phyloP scores from a whole-genome alignment of 805 yeast genomes.

The Tetrapisispora fleetii region DNA sequence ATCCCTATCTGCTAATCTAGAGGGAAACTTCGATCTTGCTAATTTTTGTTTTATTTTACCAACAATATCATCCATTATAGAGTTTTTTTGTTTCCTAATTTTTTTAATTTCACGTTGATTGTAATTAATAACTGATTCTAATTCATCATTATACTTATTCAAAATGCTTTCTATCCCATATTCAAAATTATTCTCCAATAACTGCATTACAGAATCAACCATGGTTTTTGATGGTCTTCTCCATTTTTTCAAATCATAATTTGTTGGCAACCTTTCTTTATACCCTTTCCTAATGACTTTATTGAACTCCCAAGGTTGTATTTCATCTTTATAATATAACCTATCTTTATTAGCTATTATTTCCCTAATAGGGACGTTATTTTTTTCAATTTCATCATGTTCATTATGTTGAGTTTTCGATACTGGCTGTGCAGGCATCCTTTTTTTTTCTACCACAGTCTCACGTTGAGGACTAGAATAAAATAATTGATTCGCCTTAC shows the following conservation, averaged over 20 bases:
- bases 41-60: slow-evolving; percentile 17
- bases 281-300: slow-evolving; percentile 14
- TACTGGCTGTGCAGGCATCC: neutral
- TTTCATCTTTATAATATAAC: neutral
- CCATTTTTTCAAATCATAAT: slow-evolving; percentile 19
- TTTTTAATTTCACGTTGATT: slow-evolving; percentile 9
- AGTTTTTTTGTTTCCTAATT: slow-evolving; percentile 12
- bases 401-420: neutral
- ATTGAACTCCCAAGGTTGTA: slow-evolving; percentile 21
- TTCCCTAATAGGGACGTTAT: neutral
- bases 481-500: slow-evolving; percentile 2
- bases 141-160: slow-evolving; percentile 14
- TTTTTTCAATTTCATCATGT: neutral
- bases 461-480: neutral
- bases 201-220: slow-evolving; percentile 12
- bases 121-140: slow-evolving; percentile 8
- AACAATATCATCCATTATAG: slow-evolving; percentile 17
- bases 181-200: slow-evolving; percentile 19
- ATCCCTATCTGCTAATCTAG: slow-evolving; percentile 17
- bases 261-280: slow-evolving; percentile 12
- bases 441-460: no score
- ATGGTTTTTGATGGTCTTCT: slow-evolving; percentile 13
- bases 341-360: neutral
- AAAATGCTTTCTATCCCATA: slow-evolving; percentile 17
- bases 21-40: slow-evolving; percentile 18